Evolutionary conservation across 2,329 filamentous ascomycete species (phyloP).

Genomic region (Pseudogymnoascus sp.): DNA sequence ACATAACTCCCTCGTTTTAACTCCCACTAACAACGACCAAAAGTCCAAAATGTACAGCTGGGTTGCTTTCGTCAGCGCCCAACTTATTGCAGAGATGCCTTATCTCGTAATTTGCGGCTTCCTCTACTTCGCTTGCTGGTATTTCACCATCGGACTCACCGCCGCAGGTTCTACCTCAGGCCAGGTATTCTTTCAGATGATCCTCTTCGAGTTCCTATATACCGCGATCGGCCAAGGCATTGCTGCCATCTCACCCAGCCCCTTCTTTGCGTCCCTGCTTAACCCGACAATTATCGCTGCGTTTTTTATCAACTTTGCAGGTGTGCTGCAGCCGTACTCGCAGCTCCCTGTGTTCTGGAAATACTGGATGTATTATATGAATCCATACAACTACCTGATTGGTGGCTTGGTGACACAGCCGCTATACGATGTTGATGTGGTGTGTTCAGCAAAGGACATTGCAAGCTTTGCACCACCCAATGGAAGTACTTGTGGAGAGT

Average conservation of each 20-base stretch:
- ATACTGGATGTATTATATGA: constrained; percentile 46
- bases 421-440: constrained; percentile 39
- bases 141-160: constrained; percentile 43
- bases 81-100: constrained; percentile 40
- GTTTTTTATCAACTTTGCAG: constrained; percentile 61
- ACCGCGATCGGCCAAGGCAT: constrained; percentile 55
- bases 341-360: constrained; percentile 60
- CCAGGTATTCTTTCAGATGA: constrained; percentile 45
- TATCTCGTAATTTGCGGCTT: constrained; percentile 37
- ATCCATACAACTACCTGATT: constrained; percentile 56
- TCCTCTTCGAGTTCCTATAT: constrained; percentile 55
- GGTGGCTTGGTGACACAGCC: constrained; percentile 46
- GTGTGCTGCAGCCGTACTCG: constrained; percentile 61
- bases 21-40: constrained; percentile 32
- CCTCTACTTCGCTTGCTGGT: constrained; percentile 46
- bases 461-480: constrained; percentile 33
- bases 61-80: constrained; percentile 48
- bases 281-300: constrained; percentile 51
- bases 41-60: constrained; percentile 55
- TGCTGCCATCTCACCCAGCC: constrained; percentile 53
- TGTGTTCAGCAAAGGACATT: constrained; percentile 42
- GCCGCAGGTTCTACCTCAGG: constrained; percentile 35
- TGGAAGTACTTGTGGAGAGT: constrained; percentile 46
- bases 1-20: not conserved
- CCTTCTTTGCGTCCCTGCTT: constrained; percentile 49